Conservation (phyloP, 2,329 filamentous ascomycete species). For the Sporothrix pallida region DNA sequence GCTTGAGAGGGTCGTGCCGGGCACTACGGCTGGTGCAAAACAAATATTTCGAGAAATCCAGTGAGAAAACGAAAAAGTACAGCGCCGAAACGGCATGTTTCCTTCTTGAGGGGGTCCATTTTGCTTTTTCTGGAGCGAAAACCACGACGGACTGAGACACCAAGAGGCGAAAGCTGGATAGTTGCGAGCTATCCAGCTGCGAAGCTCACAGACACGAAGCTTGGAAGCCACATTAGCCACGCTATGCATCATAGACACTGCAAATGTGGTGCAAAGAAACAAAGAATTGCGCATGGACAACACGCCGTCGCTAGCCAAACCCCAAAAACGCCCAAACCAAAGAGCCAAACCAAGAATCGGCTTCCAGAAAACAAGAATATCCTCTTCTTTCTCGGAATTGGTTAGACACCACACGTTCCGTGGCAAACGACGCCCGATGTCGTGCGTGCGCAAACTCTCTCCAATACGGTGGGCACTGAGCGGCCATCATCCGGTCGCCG, state of each 20-base stretch:
- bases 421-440: constrained; percentile 17
- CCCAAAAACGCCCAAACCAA: not conserved
- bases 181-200: not conserved
- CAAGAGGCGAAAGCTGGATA: not conserved
- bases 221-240: not conserved
- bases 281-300: not conserved
- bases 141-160: not conserved
- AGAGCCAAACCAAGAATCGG: not conserved
- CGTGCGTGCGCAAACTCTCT: not conserved
- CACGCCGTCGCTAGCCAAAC: not conserved
- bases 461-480: not conserved
- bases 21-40: not conserved
- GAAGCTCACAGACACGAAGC: not conserved
- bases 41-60: not conserved
- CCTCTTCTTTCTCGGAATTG: not conserved
- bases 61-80: not conserved
- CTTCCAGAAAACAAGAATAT: constrained; percentile 9
- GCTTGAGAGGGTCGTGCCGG: constrained; percentile 9
- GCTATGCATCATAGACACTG: constrained; percentile 5
- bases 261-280: not conserved
- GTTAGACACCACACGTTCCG: not conserved
- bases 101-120: no score
- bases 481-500: not conserved
- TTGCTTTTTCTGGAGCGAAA: not conserved
- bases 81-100: not conserved